Evolutionary conservation across 805 yeast genomes (phyloP).

Genomic region (Ogataea salicorniae): DNA sequence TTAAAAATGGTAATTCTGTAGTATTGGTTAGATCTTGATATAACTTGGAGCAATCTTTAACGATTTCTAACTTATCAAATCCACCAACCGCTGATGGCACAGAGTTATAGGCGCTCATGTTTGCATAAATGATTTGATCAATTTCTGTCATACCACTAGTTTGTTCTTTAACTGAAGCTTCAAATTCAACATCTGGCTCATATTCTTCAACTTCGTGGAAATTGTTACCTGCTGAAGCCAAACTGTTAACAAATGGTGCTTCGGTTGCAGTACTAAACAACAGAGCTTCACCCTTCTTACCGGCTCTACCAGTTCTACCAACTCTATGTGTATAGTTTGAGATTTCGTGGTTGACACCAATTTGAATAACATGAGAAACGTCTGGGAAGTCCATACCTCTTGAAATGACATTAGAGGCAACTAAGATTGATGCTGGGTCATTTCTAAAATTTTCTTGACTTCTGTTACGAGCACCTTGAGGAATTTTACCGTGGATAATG

Average conservation of each 20-base stretch:
- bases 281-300: conserved; percentile 67
- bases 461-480: conserved; percentile 55
- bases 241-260: conserved; percentile 44
- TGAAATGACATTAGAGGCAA: conserved; percentile 91
- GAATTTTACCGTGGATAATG: conserved; percentile 65
- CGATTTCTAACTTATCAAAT: conserved; percentile 27
- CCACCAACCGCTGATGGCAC: conserved; percentile 25
- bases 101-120: conserved; percentile 15
- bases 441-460: conserved; percentile 29
- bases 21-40: conserved; percentile 23
- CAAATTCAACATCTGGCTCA: conserved; percentile 32
- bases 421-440: conserved; percentile 49
- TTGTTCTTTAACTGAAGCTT: conserved; percentile 31
- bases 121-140: conserved; percentile 12
- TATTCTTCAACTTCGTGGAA: conserved; percentile 42
- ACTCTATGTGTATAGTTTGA: conserved; percentile 89
- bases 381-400: conserved; percentile 95
- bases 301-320: conserved; percentile 96
- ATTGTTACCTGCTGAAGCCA: conserved; percentile 50
- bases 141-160: conserved; percentile 17
- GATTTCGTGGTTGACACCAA: conserved; percentile 67
- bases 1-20: conserved; percentile 14
- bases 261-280: conserved; percentile 56
- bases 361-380: conserved; percentile 79
- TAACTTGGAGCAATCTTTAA: conserved; percentile 31